phyloP scores from a whole-genome alignment of 2,329 filamentous ascomycete genomes.

The Aureobasidium sp. region DNA sequence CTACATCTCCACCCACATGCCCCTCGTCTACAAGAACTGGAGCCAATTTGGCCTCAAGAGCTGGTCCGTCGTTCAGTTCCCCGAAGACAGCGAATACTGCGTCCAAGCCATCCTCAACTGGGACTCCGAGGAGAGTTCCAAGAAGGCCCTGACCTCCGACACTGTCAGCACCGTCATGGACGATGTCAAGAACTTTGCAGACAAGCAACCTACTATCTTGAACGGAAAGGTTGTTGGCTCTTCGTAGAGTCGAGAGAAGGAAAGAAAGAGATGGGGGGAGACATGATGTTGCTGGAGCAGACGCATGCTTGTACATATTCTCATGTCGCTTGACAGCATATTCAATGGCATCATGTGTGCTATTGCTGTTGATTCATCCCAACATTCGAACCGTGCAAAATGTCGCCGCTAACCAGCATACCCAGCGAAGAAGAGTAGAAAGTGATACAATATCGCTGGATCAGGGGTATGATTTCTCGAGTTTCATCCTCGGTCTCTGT shows the following conservation, averaged over 20 bases:
- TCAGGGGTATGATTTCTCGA: too few species aligned
- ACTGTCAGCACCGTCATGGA: conserved; percentile 23
- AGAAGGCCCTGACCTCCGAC: conserved; percentile 20
- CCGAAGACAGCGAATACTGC: conserved; percentile 24
- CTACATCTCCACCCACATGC: conserved; percentile 33
- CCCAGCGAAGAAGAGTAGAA: too few species aligned
- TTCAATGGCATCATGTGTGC: background rate
- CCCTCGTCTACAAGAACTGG: conserved; percentile 28
- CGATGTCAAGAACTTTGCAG: conserved; percentile 29
- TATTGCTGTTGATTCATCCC: too few species aligned
- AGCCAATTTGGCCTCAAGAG: conserved; percentile 24
- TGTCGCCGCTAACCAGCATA: too few species aligned
- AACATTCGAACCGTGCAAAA: too few species aligned
- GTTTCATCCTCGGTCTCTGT: too few species aligned
- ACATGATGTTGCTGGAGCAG: background rate
- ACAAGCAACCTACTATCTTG: conserved; percentile 28
- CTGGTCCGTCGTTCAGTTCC: conserved; percentile 27
- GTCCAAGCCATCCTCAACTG: conserved; percentile 30
- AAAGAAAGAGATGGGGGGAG: background rate
- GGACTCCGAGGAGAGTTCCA: conserved; percentile 21
- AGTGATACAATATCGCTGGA: too few species aligned
- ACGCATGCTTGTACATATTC: background rate
- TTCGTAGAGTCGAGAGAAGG: background rate
- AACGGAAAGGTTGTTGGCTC: conserved; percentile 23
- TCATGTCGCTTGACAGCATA: background rate